Conservation (phyloP, 371 early-diverging fungal genomes). For the Spraguea lophii region DNA sequence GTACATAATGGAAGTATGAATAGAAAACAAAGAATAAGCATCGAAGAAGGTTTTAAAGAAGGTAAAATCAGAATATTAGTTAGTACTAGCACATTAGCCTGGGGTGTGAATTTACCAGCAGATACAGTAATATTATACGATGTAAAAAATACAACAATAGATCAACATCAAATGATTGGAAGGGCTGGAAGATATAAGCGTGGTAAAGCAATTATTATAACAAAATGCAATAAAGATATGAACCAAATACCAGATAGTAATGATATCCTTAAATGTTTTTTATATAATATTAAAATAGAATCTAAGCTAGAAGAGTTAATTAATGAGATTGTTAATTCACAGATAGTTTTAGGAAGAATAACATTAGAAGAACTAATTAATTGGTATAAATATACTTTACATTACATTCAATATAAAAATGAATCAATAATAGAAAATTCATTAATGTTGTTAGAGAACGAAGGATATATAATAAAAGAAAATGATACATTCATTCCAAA, state of each 20-base stretch:
- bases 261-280: too few relatives aligned
- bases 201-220: conserved; percentile 41
- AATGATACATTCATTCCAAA: too few relatives aligned
- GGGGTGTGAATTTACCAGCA: conserved; percentile 48
- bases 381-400: background rate
- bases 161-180: conserved; percentile 45
- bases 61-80: conserved; percentile 34
- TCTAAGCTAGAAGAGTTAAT: conserved; percentile 29
- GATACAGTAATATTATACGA: conserved; percentile 40
- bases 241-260: too few relatives aligned
- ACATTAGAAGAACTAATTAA: background rate
- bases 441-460: too few relatives aligned
- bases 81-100: conserved; percentile 44
- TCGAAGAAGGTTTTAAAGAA: conserved; percentile 35
- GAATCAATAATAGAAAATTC: too few relatives aligned
- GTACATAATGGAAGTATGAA: conserved; percentile 45
- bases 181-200: conserved; percentile 44
- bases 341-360: conserved; percentile 14
- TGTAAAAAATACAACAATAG: conserved; percentile 39
- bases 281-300: conserved; percentile 35
- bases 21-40: conserved; percentile 23
- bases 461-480: too few relatives aligned
- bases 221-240: conserved; percentile 19
- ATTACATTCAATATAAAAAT: too few relatives aligned
- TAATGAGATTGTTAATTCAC: conserved; percentile 30